A percentile compares a stretch with the other conserved stretches of the same genome.
Conservation (phyloP, 1,139 yeast genomes). For the Magnusiomyces sp. region DNA sequence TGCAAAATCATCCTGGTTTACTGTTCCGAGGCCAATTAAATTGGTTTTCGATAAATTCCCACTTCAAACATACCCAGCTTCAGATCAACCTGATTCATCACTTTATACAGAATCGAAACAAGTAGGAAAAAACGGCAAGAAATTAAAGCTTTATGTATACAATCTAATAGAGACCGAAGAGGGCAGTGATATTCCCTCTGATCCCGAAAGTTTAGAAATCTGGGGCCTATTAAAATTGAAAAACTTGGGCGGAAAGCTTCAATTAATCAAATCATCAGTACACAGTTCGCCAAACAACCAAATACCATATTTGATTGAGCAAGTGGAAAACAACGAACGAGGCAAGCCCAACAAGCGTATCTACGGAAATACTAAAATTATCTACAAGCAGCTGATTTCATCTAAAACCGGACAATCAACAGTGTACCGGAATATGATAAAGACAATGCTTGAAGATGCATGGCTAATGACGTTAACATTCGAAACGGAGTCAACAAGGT, state of each 20-base stretch:
- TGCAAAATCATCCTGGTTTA: slow-evolving; percentile 14
- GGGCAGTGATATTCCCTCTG: slow-evolving; percentile 17
- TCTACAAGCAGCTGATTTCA: slow-evolving; percentile 4
- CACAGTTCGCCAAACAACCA: slow-evolving; percentile 18
- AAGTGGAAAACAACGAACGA: slow-evolving; percentile 9
- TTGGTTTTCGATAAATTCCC: slow-evolving; percentile 46
- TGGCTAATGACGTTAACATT: slow-evolving; percentile 25
- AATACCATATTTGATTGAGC: slow-evolving; percentile 20
- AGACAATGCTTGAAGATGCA: slow-evolving; percentile 26
- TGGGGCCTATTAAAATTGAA: slow-evolving; percentile 18
- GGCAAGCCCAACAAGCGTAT: slow-evolving; percentile 5
- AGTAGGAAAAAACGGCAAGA: neutral
- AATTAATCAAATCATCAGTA: slow-evolving; percentile 7
- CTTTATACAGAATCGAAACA: neutral
- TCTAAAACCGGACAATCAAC: slow-evolving; percentile 7
- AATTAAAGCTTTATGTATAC: slow-evolving; percentile 22
- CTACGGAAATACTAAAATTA: slow-evolving; percentile 7
- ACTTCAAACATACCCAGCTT: slow-evolving; percentile 33
- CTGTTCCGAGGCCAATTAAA: slow-evolving; percentile 39
- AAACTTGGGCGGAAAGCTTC: slow-evolving; percentile 6
- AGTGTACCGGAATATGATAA: slow-evolving; percentile 22
- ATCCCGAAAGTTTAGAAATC: slow-evolving; percentile 27
- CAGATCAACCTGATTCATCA: slow-evolving; percentile 6
- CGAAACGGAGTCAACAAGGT: slow-evolving; percentile 7
- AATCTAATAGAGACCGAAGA: slow-evolving; percentile 17